These are phyloP conservation scores for Pestalotiopsis sp. DNA, from an alignment of 2,329 filamentous ascomycete genomes.

Conservation along the genomic window DNA sequence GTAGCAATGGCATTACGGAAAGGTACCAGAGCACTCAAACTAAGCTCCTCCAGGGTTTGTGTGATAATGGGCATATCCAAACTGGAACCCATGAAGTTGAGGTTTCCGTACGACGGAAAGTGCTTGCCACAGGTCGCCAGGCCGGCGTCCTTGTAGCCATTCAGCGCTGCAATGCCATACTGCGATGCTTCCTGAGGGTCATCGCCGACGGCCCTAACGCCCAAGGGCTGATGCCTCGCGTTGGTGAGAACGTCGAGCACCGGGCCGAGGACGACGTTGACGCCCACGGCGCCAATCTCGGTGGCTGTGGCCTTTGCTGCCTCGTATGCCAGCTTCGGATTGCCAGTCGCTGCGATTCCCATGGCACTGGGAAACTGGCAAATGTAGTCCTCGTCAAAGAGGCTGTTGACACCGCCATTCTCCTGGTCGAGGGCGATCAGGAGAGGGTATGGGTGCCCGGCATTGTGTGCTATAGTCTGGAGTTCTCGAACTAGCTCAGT, in stretches of 20 bases:
- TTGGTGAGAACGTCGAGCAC: conserved; percentile 94
- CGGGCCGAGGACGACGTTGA: conserved; percentile 94
- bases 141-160: conserved; percentile 89
- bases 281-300: conserved; percentile 87
- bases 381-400: conserved; percentile 94
- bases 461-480: conserved; percentile 86
- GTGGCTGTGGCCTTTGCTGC: conserved; percentile 91
- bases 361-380: conserved; percentile 97
- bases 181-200: conserved; percentile 94
- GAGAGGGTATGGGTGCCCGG: conserved; percentile 85
- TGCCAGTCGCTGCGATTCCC: conserved; percentile 92
- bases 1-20: conserved; percentile 87
- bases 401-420: conserved; percentile 95
- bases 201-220: conserved; percentile 86
- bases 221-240: conserved; percentile 84
- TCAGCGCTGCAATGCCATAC: conserved; percentile 87
- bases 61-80: conserved; percentile 94
- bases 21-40: conserved; percentile 85
- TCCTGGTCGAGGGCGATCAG: conserved; percentile 94
- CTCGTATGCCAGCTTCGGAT: conserved; percentile 80
- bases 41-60: conserved; percentile 88
- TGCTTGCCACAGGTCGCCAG: conserved; percentile 91
- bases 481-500: conserved; percentile 86
- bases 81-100: conserved; percentile 89
- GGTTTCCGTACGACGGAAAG: conserved; percentile 92